Percentiles rank a stretch among this genome's conserved stretches.
Evolutionary conservation across 257 asterid species (phyloP).

Genomic region (Ilex asprella): DNA sequence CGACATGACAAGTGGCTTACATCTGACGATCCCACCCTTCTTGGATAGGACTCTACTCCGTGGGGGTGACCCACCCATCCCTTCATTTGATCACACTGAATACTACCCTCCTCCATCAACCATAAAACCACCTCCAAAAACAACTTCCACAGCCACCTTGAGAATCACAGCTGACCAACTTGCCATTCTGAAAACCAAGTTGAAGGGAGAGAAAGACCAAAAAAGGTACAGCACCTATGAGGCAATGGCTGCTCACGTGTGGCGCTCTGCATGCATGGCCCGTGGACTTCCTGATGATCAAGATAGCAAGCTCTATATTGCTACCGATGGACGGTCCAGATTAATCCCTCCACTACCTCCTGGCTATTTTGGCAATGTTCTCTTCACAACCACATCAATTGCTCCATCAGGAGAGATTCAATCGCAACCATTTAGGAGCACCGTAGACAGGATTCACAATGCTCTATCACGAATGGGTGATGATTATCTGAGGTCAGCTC

Average conservation of each 20-base stretch:
- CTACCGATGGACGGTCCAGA: constrained; percentile 62
- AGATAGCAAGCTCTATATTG: constrained; percentile 47
- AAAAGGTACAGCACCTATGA: constrained; percentile 25
- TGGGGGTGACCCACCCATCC: no score
- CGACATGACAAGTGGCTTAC: no score
- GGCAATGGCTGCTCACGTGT: constrained; percentile 67
- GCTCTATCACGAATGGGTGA: constrained; percentile 46
- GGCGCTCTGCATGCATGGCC: constrained; percentile 71
- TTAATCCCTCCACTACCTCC: constrained; percentile 52
- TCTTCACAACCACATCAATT: constrained; percentile 45
- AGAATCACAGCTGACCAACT: no score
- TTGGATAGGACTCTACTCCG: no score
- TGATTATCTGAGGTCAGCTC: constrained; percentile 39
- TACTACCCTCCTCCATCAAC: no score
- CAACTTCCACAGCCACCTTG: no score
- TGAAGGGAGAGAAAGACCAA: constrained; percentile 33
- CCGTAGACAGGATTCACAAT: constrained; percentile 39
- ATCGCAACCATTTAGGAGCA: constrained; percentile 26
- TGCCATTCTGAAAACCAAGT: constrained; percentile 14
- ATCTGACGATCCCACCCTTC: no score
- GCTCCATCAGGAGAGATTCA: constrained; percentile 37
- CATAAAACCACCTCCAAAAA: no score
- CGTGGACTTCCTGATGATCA: constrained; percentile 54
- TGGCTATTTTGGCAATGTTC: constrained; percentile 67
- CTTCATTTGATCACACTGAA: no score